These are phyloP conservation scores for Arachnomyces sp. DNA, from an alignment of 2,329 filamentous ascomycete species.

Conservation along the genomic window DNA sequence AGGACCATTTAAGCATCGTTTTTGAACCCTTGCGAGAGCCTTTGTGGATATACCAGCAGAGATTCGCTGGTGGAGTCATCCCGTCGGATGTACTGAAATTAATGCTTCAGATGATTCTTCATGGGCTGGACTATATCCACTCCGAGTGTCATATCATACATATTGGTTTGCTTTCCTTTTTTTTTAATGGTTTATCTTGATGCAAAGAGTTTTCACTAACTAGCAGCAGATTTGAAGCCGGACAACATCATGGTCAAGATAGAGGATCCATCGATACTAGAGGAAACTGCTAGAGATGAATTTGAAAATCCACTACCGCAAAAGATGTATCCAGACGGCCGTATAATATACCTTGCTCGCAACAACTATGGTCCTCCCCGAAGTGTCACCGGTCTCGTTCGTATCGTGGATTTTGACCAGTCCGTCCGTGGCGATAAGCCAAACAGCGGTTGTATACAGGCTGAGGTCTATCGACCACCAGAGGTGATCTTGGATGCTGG, in stretches of 20 bases:
- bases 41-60: constrained; percentile 23
- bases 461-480: constrained; percentile 28
- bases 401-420: constrained; percentile 29
- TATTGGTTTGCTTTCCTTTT: constrained; percentile 25
- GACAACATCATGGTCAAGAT: constrained; percentile 35
- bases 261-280: constrained; percentile 19
- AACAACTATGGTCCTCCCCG: constrained; percentile 22
- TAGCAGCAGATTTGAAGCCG: constrained; percentile 31
- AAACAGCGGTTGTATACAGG: constrained; percentile 39
- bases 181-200: constrained; percentile 2
- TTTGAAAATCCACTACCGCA: constrained; percentile 22
- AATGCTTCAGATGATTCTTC: constrained; percentile 29
- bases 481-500: constrained; percentile 29
- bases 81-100: constrained; percentile 25
- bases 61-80: constrained; percentile 20
- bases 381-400: constrained; percentile 17
- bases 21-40: constrained; percentile 32
- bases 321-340: constrained; percentile 21
- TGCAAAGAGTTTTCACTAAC: constrained; percentile 6
- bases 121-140: constrained; percentile 38
- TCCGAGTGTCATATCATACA: constrained; percentile 36
- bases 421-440: constrained; percentile 24
- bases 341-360: constrained; percentile 27
- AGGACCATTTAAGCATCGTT: constrained; percentile 28
- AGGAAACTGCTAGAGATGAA: constrained; percentile 20